phyloP scores from a whole-genome alignment of 2,329 filamentous ascomycete species.

The Aspergillus ibericus region DNA sequence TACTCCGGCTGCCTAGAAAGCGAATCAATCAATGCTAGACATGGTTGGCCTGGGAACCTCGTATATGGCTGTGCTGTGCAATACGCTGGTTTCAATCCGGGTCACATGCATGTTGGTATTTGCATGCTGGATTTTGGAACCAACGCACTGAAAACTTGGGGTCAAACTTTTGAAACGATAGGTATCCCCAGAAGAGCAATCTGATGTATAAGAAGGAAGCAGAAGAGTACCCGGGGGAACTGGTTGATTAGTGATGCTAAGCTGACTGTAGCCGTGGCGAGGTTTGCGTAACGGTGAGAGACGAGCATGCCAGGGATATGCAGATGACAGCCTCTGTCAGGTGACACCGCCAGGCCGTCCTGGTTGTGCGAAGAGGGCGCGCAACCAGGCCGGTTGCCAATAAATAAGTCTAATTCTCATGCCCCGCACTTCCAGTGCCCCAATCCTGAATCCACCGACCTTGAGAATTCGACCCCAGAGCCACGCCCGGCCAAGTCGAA shows the following conservation, averaged over 20 bases:
- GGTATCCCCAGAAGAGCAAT: neutral
- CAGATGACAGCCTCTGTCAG: neutral
- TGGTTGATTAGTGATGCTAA: neutral
- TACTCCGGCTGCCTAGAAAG: no score
- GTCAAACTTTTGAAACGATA: neutral
- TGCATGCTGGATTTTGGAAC: neutral
- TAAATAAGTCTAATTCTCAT: neutral
- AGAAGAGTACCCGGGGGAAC: neutral
- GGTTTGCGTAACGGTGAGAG: neutral
- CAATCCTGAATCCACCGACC: neutral
- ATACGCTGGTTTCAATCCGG: neutral
- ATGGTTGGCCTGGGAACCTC: neutral
- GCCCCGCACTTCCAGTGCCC: neutral
- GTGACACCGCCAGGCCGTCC: neutral
- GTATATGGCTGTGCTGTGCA: neutral
- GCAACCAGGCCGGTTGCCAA: no score
- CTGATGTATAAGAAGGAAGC: neutral
- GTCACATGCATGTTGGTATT: neutral
- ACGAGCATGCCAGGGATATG: neutral
- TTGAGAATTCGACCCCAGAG: neutral
- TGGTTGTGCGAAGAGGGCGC: neutral
- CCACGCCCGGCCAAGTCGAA: neutral
- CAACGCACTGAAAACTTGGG: neutral
- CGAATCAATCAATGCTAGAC: no score
- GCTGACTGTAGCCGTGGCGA: neutral